Conservation (phyloP, 2,329 filamentous ascomycete species). For the Beauveria asiatica region DNA sequence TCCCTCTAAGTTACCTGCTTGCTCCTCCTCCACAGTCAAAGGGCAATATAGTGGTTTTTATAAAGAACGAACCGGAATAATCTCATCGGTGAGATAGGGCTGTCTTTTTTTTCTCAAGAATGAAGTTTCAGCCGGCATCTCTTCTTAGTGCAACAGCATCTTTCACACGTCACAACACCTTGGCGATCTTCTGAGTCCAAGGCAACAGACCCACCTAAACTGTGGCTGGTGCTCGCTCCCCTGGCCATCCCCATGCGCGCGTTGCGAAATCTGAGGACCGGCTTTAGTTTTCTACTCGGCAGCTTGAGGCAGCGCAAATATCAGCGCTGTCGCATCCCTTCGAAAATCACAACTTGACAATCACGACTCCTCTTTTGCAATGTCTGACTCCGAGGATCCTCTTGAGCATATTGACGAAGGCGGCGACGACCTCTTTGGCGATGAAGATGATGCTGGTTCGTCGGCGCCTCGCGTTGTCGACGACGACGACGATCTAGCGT, state of each 20-base stretch:
- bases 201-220: constrained; percentile 3
- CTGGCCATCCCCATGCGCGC: neutral
- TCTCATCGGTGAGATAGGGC: no score
- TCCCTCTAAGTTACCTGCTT: no score
- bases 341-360: neutral
- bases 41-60: no score
- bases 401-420: constrained; percentile 45
- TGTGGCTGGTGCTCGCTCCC: constrained; percentile 6
- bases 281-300: neutral
- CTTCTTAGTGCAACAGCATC: no score
- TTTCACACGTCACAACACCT: no score
- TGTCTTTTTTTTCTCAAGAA: no score
- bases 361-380: constrained; percentile 19
- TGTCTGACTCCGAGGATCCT: constrained; percentile 50
- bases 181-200: neutral
- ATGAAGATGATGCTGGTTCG: constrained; percentile 53
- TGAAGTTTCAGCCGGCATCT: neutral
- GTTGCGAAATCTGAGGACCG: neutral
- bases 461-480: constrained; percentile 55
- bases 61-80: no score
- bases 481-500: constrained; percentile 49
- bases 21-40: no score
- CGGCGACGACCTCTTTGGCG: constrained; percentile 55
- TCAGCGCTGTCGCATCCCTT: neutral
- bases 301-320: neutral